A percentile compares a stretch with the other conserved stretches of the same genome.
These are phyloP conservation scores for Mariannaea sp. DNA, from an alignment of 2,329 filamentous ascomycete genomes.

Conservation along the genomic window DNA sequence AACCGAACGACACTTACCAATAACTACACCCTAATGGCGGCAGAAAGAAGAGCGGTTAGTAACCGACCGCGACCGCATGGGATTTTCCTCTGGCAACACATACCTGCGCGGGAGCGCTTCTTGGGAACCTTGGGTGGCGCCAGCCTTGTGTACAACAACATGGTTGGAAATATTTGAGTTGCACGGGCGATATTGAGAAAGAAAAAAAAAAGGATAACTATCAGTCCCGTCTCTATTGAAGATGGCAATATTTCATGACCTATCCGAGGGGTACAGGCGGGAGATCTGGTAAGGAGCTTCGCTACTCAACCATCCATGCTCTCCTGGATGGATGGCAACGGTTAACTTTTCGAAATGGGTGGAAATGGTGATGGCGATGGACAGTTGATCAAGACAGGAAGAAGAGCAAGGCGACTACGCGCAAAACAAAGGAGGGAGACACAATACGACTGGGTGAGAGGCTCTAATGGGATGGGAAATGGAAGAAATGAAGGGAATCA, in stretches of 20 bases:
- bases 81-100: slow-evolving; percentile 29
- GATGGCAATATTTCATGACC: slow-evolving; percentile 23
- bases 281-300: not conserved
- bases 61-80: slow-evolving; percentile 31
- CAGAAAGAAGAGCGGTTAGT: slow-evolving; percentile 39
- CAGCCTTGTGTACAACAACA: slow-evolving; percentile 63
- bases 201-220: too few relatives aligned
- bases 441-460: too few relatives aligned
- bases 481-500: slow-evolving; percentile 31
- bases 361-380: slow-evolving; percentile 21
- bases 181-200: too few relatives aligned
- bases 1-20: slow-evolving; percentile 48
- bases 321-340: not conserved
- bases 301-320: slow-evolving; percentile 7
- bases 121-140: slow-evolving; percentile 62
- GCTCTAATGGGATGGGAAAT: too few relatives aligned
- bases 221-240: slow-evolving; percentile 28
- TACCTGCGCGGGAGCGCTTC: slow-evolving; percentile 54
- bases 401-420: slow-evolving; percentile 13
- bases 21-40: slow-evolving; percentile 52
- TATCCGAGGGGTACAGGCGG: not conserved
- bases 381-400: slow-evolving; percentile 5
- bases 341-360: too few relatives aligned
- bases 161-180: too few relatives aligned
- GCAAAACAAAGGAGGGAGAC: slow-evolving; percentile 1